These are phyloP conservation scores for Monosporascus sp. DNA, from an alignment of 2,329 filamentous ascomycete species.

Conservation along the genomic window DNA sequence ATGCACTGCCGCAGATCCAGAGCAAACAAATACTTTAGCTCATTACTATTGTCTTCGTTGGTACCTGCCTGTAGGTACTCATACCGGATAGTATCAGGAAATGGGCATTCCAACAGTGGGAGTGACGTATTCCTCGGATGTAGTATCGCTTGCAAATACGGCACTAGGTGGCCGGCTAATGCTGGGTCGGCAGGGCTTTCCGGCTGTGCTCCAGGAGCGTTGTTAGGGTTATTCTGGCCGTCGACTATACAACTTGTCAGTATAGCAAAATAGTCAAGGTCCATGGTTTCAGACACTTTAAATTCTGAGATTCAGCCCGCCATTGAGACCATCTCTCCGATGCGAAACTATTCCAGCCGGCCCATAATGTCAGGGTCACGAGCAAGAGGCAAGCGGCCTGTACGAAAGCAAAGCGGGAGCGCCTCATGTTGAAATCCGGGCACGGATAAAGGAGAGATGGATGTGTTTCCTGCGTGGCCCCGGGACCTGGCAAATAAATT, in stretches of 20 bases:
- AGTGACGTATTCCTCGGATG: conserved; percentile 15
- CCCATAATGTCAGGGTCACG: neutral
- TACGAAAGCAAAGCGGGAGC: neutral
- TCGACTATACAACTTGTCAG: neutral
- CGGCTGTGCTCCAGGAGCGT: neutral
- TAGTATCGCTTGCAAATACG: conserved; percentile 23
- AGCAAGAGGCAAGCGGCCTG: conserved; percentile 3
- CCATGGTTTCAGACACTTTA: neutral
- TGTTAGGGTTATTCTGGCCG: neutral
- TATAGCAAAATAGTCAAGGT: neutral
- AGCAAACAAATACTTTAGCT: conserved; percentile 43
- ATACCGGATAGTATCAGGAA: conserved; percentile 13
- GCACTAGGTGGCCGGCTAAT: conserved; percentile 1
- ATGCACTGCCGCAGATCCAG: conserved; percentile 41
- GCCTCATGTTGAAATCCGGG: conserved; percentile 1
- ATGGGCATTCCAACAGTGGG: conserved; percentile 24
- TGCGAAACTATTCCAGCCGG: conserved; percentile 1
- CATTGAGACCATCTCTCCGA: neutral
- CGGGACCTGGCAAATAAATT: too few species aligned
- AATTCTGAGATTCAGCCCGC: neutral
- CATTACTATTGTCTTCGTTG: neutral
- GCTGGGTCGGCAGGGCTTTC: neutral
- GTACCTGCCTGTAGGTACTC: conserved; percentile 8
- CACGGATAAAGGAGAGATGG: too few species aligned
- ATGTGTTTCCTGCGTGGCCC: neutral